Base-by-base conservation (phyloP, 345 rosid genomes). In the Populus pruinosa region DNA sequence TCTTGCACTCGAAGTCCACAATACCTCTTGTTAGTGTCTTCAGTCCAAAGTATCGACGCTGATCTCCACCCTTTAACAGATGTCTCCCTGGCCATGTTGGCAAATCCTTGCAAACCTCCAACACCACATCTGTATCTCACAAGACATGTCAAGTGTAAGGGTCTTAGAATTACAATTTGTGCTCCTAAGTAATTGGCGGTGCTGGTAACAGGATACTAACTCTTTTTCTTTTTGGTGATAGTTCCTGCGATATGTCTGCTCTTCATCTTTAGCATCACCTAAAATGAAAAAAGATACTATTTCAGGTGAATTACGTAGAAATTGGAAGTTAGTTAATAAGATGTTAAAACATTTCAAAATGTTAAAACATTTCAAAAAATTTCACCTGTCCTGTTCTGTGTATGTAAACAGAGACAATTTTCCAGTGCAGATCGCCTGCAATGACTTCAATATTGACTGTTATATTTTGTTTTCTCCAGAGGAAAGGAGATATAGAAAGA, bases 361-460 rank as follows among this genome's bases (percentile, higher is more conserved):
- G 55, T 25, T 8, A 56, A 49, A 69, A 29, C 38, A 59, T 36
- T 35, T 1, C 5, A 2, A 61, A 16, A 64, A 76, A 33, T 16
- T 67, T 31, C 41, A 87, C 92, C 89, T 92, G 90, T 43, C 96
- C 87, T 18, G 84, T 47, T 85, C 86, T 82, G 80, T 92, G 90
- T 59, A 92, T 87, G 79, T 96, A 91, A 73, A 89, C 94, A n/a
- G 93, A 92, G 25, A 93, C 94, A 61, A 91, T 68, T 82, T 96
- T 93, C 97, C 96, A 96, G 80, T 93, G 99, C 79, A 96, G 93
- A 72, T 93, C 99, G 50, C 97, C 99, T 96, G 93, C 78, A 36
- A 41, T 31, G 33, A 35, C 38, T 25, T 73, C 33, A 20, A 0
- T 41, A 43, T 27, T 8, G 36, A 49, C 13, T 27, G 39, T 36